Conservation (phyloP, 2,329 filamentous ascomycete species). For the Trichoderma sp. region DNA sequence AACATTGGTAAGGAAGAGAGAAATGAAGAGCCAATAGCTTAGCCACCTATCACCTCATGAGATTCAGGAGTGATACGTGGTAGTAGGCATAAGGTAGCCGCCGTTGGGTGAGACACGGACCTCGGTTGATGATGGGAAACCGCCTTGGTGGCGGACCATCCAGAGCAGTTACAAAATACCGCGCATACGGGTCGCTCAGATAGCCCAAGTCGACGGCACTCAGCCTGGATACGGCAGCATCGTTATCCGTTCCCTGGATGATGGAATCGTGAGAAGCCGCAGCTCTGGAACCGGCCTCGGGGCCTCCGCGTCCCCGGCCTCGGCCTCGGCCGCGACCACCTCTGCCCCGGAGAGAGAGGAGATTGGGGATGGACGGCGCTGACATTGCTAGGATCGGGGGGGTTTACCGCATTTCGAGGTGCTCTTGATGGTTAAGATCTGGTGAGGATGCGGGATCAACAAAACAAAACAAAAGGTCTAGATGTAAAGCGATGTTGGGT, state of each 20-base stretch:
- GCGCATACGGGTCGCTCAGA: slow-evolving; percentile 77
- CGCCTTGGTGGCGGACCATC: slow-evolving; percentile 60
- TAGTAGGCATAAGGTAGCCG: too few relatives aligned
- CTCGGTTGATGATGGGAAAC: slow-evolving; percentile 91
- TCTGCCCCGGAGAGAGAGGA: slow-evolving; percentile 59
- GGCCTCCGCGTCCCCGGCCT: slow-evolving; percentile 46
- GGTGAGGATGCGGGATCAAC: not conserved
- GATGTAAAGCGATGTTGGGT: too few relatives aligned
- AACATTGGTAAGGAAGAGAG: not conserved
- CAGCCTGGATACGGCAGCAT: slow-evolving; percentile 84
- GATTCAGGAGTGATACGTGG: not conserved
- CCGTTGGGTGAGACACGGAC: slow-evolving; percentile 48
- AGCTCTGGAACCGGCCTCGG: slow-evolving; percentile 38
- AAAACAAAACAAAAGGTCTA: not conserved
- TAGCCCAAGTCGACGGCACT: slow-evolving; percentile 88
- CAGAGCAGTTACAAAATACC: slow-evolving; percentile 61
- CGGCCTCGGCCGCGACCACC: slow-evolving; percentile 45
- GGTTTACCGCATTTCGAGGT: not conserved
- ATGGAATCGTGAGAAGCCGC: slow-evolving; percentile 63
- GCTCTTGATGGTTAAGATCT: not conserved
- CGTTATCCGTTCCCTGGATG: slow-evolving; percentile 87
- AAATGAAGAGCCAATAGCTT: not conserved
- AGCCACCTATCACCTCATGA: too few relatives aligned
- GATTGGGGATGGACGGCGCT: slow-evolving; percentile 75
- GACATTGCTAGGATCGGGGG: slow-evolving; percentile 55